Evolutionary conservation across 371 early-diverging fungal species (phyloP), one percentile per base, ranked within the genome.

Genomic region (Rhizomucor miehei): DNA sequence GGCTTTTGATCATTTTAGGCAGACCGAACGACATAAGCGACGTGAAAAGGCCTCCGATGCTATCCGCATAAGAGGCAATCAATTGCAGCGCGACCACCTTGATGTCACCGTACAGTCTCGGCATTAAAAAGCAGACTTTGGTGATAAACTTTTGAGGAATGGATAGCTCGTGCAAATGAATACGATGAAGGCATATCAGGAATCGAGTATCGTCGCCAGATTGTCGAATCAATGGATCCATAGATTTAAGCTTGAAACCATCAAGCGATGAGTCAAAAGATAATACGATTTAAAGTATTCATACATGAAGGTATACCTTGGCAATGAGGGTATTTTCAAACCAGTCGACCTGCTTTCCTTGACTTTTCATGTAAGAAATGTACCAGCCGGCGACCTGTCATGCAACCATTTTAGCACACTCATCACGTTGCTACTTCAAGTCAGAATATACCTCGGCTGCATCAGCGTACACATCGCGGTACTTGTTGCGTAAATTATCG

Each of bases 61-160:
- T 46, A 3, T 77, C 68, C 17, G 75, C 79, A 10, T 72, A 71
- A 1, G 72, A 75, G 12, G 75, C 70, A 12, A 91, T 61, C 6
- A 86, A 73, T 23, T 82, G 77, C 8, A 91, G 51, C 1, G 79
- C 79, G 38, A 70, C 17, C 21, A 72, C 52, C 49, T 82, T 59
- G 24, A 73, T 57, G 17, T 66, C 60, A 0, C 66, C 68, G 17
- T 63, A 53, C 0, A 75, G 52, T 20, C 66, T 65, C 1, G 75
- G 66, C 8, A 81, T 54, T 2, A 72, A 54, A 41, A 59, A 71
- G 12, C 73, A 48, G 0, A 84, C 63, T 14, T 68, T 61, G 34
- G 57, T 49, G 0, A 76, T 54, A 23, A 75, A 67, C 0, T 59
- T 53, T 24, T 74, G 48, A 0, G 70, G 67, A 13, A 84, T 54